Base-by-base conservation (phyloP, 768 basidiomycete genomes). In the Boletus rubropictus region DNA sequence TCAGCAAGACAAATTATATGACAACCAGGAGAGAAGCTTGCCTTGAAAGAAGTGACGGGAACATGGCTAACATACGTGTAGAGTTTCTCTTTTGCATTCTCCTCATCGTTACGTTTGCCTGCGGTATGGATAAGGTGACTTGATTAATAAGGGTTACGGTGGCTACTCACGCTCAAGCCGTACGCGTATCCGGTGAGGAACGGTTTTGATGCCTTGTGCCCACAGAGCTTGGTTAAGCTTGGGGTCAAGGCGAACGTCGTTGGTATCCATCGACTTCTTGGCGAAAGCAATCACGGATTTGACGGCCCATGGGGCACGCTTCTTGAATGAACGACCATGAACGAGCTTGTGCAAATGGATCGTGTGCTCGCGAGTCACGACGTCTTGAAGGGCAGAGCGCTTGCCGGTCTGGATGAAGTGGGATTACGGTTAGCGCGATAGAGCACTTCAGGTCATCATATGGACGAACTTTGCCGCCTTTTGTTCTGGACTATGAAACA, bases 101-200 rank as follows among this genome's bases (percentile, higher is more conserved):
- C 95, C 60, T 97, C 94, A 71, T 99, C 95, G 70, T 98, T 98
- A 63, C 96, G 89, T 77, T 94, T 95, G 62, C 95, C 89, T 93
- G 59, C 28, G 14, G 51, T 25, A 12, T 11, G 12, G 6, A 22
- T 59, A 25, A 55, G 46, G 34, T 18, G 14, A 35, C 4, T 5
- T 1, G 28, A 33, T 8, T 1, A 24, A n/a, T 24, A 3, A 4
- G 9, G 6, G 39, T 7, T 7, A 45, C 4, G 21, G 25, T 7
- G 12, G 14, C 48, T 22, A 80, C 84, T 63, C 68, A 91, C 90
- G 85, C 78, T 96, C 93, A 50, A 98, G 86, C 69, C 90, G 86
- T 41, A 99, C 84, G 48, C 96, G 80, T 69, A 98, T 72, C 55
- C 96, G 79, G 64, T 89, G 87, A 24, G 95, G 96, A 25, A 93